These are phyloP conservation scores for Zygosaccharomyces gambellarensis DNA, from an alignment of 805 yeast species.

Conservation along the genomic window DNA sequence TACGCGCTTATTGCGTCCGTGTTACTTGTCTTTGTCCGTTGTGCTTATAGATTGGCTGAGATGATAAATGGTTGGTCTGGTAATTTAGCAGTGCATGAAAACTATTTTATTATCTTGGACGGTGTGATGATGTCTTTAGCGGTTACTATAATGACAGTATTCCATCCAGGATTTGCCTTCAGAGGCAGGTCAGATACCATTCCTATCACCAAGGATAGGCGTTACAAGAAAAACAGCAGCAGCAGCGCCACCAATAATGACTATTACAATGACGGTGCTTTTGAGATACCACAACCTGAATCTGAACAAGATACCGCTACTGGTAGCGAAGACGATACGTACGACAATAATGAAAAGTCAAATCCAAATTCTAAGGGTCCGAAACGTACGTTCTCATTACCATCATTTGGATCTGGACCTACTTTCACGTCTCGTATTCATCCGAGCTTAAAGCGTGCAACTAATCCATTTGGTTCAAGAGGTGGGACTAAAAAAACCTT, in stretches of 20 bases:
- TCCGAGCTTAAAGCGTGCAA: background rate
- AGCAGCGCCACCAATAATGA: constrained; percentile 9
- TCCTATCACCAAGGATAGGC: constrained; percentile 20
- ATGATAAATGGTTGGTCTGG: constrained; percentile 64
- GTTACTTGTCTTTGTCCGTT: constrained; percentile 55
- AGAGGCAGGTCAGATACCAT: constrained; percentile 28
- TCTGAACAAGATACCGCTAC: constrained; percentile 4
- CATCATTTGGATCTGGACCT: constrained; percentile 1
- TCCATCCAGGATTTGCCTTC: constrained; percentile 62
- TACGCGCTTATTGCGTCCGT: constrained; percentile 45
- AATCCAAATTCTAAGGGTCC: background rate
- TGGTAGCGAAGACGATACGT: constrained; percentile 1
- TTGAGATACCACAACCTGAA: constrained; percentile 1
- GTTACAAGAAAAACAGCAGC: background rate
- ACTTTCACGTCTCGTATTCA: constrained; percentile 1
- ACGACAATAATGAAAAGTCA: background rate
- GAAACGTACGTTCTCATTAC: constrained; percentile 2
- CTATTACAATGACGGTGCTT: background rate
- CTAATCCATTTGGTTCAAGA: background rate
- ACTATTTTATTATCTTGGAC: constrained; percentile 55
- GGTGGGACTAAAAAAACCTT: background rate
- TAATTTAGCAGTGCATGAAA: constrained; percentile 54
- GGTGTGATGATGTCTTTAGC: constrained; percentile 57
- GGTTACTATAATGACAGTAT: constrained; percentile 42
- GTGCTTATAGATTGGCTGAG: constrained; percentile 70